Evolutionary conservation across 208 protist genomes (phyloP), one percentile per base, ranked within the genome.

Genomic region (Trypanosoma boissoni): DNA sequence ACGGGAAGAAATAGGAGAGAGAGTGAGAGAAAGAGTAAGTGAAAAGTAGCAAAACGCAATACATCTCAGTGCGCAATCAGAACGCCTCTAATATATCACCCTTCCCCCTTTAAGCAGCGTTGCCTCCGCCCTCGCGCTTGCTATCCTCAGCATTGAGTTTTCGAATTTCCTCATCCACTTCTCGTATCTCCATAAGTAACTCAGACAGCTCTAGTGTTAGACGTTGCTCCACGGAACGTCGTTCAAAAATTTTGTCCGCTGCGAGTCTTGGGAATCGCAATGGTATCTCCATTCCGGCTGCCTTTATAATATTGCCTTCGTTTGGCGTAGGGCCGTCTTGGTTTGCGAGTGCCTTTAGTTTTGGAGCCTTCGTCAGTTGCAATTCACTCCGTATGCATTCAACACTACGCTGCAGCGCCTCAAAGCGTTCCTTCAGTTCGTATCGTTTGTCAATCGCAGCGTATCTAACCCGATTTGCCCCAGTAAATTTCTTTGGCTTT

Each of bases 401-500:
- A 1, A 85, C 75, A 37, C 75, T 59, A 21, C 64, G 57, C 54
- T 72, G 32, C 28, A 95, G 70, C 34, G 36, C 50, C 10, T 76
- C 46, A 53, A 95, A 95, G 28, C 71, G 74, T 10, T 90, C 72
- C 49, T 84, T 81, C 16, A 95, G 74, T 27, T 74, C 64, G 2
- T 57, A 64, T 14, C 76, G 74, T 16, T 53, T 66, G 59, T 90
- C 74, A 21, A 95, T 48, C 43, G 73, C 46, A 24, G 67, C 53
- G 46, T 78, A 81, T 24, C 78, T 71, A 0, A 68, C 76, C 2
- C 75, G 76, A 56, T 91, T 83, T 2, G 61, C 78, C 0, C 85
- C 88, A 0, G 88, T 91, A 34, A 92, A 63, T 53, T 77, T 66
- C 50, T 43, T 48, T 48, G 79, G 76, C 58, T 81, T 74, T 1